Base-by-base conservation (phyloP, 2,329 filamentous ascomycete genomes). In the Cladosporium cucumerinum region DNA sequence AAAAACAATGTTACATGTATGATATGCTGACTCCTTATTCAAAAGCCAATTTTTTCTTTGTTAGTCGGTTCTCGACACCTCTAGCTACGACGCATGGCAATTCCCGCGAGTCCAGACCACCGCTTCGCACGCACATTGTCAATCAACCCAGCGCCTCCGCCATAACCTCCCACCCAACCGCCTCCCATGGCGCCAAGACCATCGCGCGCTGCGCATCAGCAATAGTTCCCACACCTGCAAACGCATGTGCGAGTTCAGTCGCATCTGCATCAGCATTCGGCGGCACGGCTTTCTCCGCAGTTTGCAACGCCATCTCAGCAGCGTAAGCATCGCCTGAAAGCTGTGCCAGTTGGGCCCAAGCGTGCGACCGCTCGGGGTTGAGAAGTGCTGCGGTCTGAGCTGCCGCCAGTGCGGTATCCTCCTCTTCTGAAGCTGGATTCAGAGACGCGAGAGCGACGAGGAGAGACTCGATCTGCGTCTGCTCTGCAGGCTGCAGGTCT, bases 181-280 rank as follows among this genome's bases (percentile, higher is more conserved):
- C 76, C 65, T 80, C 82, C 93, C 94, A 98, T 6, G 95, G 95
- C 43, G 93, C 91, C 70, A 96, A 77, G 77, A 95, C 85, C 54
- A 93, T 85, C 7, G 90, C 89, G 68, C 85, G 86, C 77, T 97
- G 90, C 25, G 91, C 89, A 82, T 96, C 90, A 3, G 84, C 85
- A 3, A 87, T 82, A 65, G 81, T 86, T 0, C 90, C 88, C 0
- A 90, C 93, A 0, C 90, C 89, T 1, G 89, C 86, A 80, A 91
- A 93, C 5, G 92, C 89, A 68, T 82, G 81, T 1, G 91, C 87
- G 63, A 98, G 77, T 66, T 92, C 90, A 26, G 83, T 81, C 1
- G 92, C 87, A 21, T 85, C 85, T 14, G 96, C 79, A 1, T 82
- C 79, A 0, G 92, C 91, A 59, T 83, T 78, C 0, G 93, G 93